Conservation (phyloP, 768 basidiomycete species). For the Hirschioporus abietinus region DNA sequence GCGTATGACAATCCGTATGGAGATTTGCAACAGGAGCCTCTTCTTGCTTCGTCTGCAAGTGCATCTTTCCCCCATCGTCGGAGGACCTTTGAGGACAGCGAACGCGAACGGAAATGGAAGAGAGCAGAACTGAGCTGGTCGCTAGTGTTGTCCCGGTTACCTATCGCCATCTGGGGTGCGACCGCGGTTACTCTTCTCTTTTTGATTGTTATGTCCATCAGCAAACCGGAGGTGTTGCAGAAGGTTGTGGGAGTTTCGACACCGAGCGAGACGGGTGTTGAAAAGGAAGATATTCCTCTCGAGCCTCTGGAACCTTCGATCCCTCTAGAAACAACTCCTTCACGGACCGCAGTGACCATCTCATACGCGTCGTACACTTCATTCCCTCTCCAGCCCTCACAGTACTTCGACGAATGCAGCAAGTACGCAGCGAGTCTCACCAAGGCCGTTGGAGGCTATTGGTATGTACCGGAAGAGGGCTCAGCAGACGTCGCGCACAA, state of each 20-base stretch:
- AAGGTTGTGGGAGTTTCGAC: constrained; percentile 33
- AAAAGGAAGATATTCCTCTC: constrained; percentile 14
- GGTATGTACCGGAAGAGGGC: constrained; percentile 17
- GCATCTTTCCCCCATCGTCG: constrained; percentile 33
- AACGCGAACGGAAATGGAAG: constrained; percentile 11
- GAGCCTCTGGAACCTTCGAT: constrained; percentile 14
- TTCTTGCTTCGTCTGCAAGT: constrained; percentile 38
- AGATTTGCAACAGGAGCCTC: constrained; percentile 35
- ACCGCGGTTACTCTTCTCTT: constrained; percentile 43
- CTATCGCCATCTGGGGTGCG: constrained; percentile 41
- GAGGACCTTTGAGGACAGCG: constrained; percentile 35
- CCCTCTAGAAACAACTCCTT: constrained; percentile 6
- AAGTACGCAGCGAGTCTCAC: constrained; percentile 43
- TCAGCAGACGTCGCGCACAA: constrained; percentile 27
- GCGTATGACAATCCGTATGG: constrained; percentile 15
- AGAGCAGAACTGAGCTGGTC: constrained; percentile 7
- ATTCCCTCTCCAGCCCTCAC: constrained; percentile 50
- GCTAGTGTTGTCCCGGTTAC: constrained; percentile 28
- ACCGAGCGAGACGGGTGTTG: constrained; percentile 10
- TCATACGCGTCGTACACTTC: constrained; percentile 54
- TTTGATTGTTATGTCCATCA: constrained; percentile 41
- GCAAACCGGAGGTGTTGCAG: constrained; percentile 41
- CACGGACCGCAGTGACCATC: constrained; percentile 24
- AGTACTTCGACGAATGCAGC: constrained; percentile 55
- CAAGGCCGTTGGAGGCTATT: constrained; percentile 46